Evolutionary conservation across 441 rosid species (phyloP).

Genomic region (Populus hybrid): DNA sequence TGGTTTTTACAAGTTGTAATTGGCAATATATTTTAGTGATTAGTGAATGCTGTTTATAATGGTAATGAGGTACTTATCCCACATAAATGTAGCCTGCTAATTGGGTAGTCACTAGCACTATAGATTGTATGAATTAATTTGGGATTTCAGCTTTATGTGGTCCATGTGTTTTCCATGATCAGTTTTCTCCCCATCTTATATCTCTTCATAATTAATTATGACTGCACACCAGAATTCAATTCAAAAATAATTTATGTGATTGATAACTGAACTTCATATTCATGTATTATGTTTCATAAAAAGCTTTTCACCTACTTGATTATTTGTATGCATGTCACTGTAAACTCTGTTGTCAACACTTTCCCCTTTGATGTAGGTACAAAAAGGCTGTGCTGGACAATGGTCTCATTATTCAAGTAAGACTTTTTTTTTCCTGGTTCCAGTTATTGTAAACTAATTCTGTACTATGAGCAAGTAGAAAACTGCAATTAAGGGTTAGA

Average conservation of each 20-base stretch:
- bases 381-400: constrained; percentile 82
- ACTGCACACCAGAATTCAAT: background rate
- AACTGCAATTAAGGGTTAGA: background rate
- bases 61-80: background rate
- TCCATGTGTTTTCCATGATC: background rate
- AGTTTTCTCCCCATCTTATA: background rate
- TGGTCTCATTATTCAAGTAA: constrained; percentile 71
- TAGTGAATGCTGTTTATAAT: background rate
- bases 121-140: background rate
- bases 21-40: background rate
- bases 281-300: background rate
- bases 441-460: background rate
- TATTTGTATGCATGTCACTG: background rate
- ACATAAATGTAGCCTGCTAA: no score
- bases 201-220: background rate
- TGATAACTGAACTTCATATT: background rate
- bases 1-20: background rate
- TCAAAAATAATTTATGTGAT: no score
- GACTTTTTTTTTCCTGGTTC: constrained; percentile 5
- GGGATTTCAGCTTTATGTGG: background rate
- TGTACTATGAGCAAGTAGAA: background rate
- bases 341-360: background rate
- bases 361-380: constrained; percentile 51
- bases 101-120: no score
- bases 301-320: background rate